Evolutionary conservation across 1,284 basidiomycete genomes (phyloP), one percentile per base, ranked within the genome.

Genomic region (Fomitopsis schrenkii): DNA sequence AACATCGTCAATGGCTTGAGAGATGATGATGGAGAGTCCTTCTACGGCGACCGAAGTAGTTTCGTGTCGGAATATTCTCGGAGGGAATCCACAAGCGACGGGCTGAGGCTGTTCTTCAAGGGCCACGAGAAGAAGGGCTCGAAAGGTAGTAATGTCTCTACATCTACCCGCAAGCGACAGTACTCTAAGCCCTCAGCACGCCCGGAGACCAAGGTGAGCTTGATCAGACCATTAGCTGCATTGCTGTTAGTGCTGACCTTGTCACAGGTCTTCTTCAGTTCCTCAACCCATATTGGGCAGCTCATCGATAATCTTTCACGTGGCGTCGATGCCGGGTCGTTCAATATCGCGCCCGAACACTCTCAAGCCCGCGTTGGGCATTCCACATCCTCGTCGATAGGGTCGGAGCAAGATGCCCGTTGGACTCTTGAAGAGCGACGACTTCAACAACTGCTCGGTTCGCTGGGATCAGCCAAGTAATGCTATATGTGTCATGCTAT

Each of bases 1-100:
- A 87, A 86, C 61, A 90, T 93, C 65, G 89, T 93, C 54, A 91
- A 93, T 67, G 88, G 89, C 17, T 74, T 94, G 64, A 86, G 91
- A 42, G 89, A 91, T 56, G 88, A 87, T 33, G 90, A 93, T 67
- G 79, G 83, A 30, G 87, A 89, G 64, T 88, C 86, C 52, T 74
- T 82, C 64, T 89, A 89, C 68, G 81, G 80, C 26, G 80, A 82
- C 63, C 85, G 91, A 55, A 77, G 81, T 15, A 93, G 90, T 71
- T 85, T 91, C 70, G 80, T 83, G 46, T 92, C 91, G 42, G 90
- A 91, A 65, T 89, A 86, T 70, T 90, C 87, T 54, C 73, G 79
- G 60, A 80, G 80, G 64, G 82, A 87, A 65, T 71, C 77, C 40
- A 76, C 73, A 59, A 77, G 74, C 58, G 87, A 91, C 14, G 81